Percentiles rank a stretch among this genome's conserved stretches.
phyloP scores from a whole-genome alignment of 192 early-diverging fungal species.

The Coemansia sp. region DNA sequence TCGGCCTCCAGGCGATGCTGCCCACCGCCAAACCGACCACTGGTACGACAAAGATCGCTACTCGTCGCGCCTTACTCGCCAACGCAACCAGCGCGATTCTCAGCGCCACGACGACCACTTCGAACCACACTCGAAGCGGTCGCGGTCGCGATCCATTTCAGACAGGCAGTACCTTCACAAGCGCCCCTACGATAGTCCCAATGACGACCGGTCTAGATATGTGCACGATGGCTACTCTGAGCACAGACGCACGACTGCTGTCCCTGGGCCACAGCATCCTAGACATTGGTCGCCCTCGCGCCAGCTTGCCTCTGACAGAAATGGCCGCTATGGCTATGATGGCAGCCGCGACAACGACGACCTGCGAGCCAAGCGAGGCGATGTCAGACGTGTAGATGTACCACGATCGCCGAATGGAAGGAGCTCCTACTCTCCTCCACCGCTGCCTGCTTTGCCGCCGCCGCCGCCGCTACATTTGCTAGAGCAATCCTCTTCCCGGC shows the following conservation, averaged over 20 bases:
- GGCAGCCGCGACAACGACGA: slow-evolving; percentile 13
- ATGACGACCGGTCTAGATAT: neutral
- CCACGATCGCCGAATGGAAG: slow-evolving; percentile 14
- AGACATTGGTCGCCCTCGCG: slow-evolving; percentile 2
- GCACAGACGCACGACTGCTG: neutral
- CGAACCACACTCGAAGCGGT: slow-evolving; percentile 15
- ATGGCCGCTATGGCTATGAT: slow-evolving; percentile 11
- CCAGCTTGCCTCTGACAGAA: neutral
- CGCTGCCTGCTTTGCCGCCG: neutral
- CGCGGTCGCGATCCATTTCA: slow-evolving; percentile 21
- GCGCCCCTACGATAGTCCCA: slow-evolving; percentile 11
- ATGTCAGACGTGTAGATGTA: neutral
- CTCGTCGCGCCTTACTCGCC: neutral
- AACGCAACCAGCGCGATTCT: neutral
- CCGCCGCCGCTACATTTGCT: slow-evolving; percentile 2
- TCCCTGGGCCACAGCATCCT: neutral
- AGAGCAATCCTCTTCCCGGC: neutral
- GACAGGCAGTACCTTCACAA: slow-evolving; percentile 13
- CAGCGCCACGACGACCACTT: slow-evolving; percentile 1
- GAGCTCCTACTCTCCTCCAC: slow-evolving; percentile 12
- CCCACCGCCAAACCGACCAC: neutral
- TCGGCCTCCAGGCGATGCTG: neutral
- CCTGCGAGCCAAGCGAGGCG: neutral
- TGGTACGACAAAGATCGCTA: slow-evolving; percentile 14
- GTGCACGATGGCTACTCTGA: neutral